phyloP scores from a whole-genome alignment of 2,329 filamentous ascomycete species.

The Phialophora expanda region DNA sequence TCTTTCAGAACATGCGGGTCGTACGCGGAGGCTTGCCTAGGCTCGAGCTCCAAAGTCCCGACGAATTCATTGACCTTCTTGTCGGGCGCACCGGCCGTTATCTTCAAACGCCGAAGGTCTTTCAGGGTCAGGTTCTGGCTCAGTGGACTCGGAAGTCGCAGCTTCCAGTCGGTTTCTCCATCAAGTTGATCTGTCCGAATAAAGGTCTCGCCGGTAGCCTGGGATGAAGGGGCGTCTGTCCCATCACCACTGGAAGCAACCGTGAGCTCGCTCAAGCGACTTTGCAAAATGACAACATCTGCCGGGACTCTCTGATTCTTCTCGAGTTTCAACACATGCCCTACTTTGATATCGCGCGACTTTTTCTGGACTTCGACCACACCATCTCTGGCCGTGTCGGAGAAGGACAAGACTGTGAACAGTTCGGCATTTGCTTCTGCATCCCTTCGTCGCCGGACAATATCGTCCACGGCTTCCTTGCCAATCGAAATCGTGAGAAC shows the following conservation, averaged over 20 bases:
- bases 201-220: conserved; percentile 76
- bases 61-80: conserved; percentile 93
- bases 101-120: conserved; percentile 69
- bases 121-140: conserved; percentile 77
- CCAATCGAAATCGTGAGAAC: conserved; percentile 90
- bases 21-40: conserved; percentile 56
- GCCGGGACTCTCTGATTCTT: conserved; percentile 94
- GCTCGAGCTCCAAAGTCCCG: conserved; percentile 79
- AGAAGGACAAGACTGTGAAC: conserved; percentile 77
- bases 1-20: conserved; percentile 51
- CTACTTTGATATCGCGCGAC: conserved; percentile 87
- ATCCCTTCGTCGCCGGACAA: conserved; percentile 82
- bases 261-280: conserved; percentile 59
- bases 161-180: conserved; percentile 98
- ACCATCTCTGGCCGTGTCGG: conserved; percentile 38
- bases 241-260: conserved; percentile 38
- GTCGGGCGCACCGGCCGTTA: conserved; percentile 88
- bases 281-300: conserved; percentile 91
- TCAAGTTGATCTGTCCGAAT: conserved; percentile 97
- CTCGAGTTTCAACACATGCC: conserved; percentile 88
- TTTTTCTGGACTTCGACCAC: conserved; percentile 72
- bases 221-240: conserved; percentile 15
- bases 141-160: conserved; percentile 82
- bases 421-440: conserved; percentile 92
- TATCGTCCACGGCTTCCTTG: conserved; percentile 95